Evolutionary conservation across 371 early-diverging fungal genomes (phyloP).

Genomic region (Capniomyces stellatus): DNA sequence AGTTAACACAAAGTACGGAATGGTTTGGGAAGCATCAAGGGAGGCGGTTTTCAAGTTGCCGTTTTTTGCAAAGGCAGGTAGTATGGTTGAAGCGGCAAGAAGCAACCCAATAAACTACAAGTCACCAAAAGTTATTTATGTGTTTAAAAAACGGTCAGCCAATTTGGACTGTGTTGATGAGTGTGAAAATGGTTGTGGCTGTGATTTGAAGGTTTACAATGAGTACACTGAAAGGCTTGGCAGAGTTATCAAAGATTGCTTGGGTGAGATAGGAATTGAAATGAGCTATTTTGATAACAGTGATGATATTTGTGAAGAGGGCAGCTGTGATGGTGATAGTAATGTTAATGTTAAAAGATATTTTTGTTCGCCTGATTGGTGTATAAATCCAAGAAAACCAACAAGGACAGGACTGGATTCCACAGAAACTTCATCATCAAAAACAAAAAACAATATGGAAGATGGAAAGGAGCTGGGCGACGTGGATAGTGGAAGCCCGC

Average conservation of each 20-base stretch:
- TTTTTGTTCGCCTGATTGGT: no score
- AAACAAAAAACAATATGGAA: background rate
- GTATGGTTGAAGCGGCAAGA: background rate
- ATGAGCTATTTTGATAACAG: background rate
- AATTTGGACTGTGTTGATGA: background rate
- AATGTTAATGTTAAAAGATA: background rate
- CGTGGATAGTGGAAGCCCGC: no score
- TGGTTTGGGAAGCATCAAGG: background rate
- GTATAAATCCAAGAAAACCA: no score
- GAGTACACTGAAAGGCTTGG: background rate
- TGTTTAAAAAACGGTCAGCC: background rate
- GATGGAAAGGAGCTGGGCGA: background rate
- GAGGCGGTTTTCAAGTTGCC: background rate
- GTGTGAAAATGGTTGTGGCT: no score
- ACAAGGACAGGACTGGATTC: no score
- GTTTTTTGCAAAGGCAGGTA: background rate
- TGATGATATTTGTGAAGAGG: background rate
- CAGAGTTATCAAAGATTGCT: background rate
- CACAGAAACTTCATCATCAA: background rate
- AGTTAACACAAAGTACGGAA: no score
- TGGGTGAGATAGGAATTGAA: background rate
- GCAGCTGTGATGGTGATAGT: background rate
- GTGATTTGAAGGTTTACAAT: background rate
- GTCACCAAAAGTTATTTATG: background rate
- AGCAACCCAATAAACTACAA: background rate